Conservation (phyloP, 176 grass and related monocot species). For the Hsuehochloa calcarea region DNA sequence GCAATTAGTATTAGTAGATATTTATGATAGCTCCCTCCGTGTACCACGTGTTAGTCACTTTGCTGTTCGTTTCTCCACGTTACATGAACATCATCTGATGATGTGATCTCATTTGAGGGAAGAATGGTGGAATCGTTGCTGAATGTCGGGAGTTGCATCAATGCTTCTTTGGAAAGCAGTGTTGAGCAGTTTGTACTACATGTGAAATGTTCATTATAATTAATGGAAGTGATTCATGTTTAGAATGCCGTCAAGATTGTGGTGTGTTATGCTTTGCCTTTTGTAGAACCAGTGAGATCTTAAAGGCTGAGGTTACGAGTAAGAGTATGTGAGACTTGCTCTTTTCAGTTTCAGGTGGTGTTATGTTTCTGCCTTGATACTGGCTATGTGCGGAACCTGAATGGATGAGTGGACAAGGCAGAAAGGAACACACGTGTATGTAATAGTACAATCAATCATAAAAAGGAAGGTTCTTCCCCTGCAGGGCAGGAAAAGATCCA, state of each 20-base stretch:
- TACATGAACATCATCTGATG: conserved; percentile 29
- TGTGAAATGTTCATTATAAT: neutral
- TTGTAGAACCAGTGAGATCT: neutral
- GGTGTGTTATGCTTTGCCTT: neutral
- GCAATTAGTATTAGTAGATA: conserved; percentile 20
- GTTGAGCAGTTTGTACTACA: neutral
- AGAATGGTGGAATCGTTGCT: neutral
- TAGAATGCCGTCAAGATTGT: neutral
- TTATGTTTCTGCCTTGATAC: neutral
- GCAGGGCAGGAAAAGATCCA: neutral
- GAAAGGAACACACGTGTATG: neutral
- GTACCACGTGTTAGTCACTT: conserved; percentile 29
- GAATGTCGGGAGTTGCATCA: neutral
- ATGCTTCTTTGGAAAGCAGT: neutral
- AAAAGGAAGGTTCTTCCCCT: neutral
- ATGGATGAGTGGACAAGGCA: neutral
- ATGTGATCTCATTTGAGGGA: conserved; percentile 21
- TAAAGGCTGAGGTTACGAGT: neutral
- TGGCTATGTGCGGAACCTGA: neutral
- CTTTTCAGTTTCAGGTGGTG: neutral
- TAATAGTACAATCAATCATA: neutral
- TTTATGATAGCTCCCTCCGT: conserved; percentile 8
- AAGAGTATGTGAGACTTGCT: neutral
- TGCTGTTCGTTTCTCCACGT: conserved; percentile 25
- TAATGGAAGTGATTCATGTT: neutral